Conservation (phyloP, 2,329 filamentous ascomycete species). For the Hymenoscyphus occultus region DNA sequence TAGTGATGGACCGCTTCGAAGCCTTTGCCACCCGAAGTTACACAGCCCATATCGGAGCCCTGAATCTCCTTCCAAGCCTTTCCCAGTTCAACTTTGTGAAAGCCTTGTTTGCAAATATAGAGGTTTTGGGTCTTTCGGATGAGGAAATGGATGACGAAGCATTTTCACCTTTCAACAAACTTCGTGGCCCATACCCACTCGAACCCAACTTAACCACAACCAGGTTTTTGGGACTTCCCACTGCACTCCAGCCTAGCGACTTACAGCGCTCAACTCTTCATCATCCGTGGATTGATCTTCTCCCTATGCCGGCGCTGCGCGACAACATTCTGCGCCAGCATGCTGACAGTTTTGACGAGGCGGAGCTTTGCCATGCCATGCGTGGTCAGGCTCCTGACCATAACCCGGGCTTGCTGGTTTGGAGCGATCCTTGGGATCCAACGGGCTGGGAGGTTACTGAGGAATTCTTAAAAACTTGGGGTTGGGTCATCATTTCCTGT, state of each 20-base stretch:
- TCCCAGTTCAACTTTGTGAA: not conserved
- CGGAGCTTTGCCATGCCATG: slow-evolving; percentile 35
- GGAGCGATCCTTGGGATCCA: slow-evolving; percentile 38
- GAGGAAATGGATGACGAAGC: not conserved
- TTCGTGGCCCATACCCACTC: not conserved
- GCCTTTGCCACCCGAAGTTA: slow-evolving; percentile 12
- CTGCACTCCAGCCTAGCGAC: slow-evolving; percentile 28
- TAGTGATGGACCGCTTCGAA: slow-evolving; percentile 9
- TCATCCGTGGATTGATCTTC: slow-evolving; percentile 34
- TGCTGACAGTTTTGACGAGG: slow-evolving; percentile 26
- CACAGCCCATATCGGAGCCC: slow-evolving; percentile 9
- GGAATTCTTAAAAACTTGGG: slow-evolving; percentile 38
- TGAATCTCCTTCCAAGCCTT: slow-evolving; percentile 9
- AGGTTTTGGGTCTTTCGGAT: not conserved
- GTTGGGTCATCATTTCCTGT: slow-evolving; percentile 37
- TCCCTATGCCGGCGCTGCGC: slow-evolving; percentile 31
- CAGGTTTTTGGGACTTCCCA: not conserved
- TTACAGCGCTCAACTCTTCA: slow-evolving; percentile 31
- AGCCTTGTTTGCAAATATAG: not conserved
- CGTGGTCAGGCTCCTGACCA: slow-evolving; percentile 33
- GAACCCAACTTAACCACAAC: not conserved
- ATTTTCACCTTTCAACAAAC: not conserved
- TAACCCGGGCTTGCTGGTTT: slow-evolving; percentile 30
- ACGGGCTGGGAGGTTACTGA: slow-evolving; percentile 40
- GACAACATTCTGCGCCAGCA: slow-evolving; percentile 33